These are phyloP conservation scores for Podaxis carcinomalis DNA, from an alignment of 768 basidiomycete species.

Conservation along the genomic window DNA sequence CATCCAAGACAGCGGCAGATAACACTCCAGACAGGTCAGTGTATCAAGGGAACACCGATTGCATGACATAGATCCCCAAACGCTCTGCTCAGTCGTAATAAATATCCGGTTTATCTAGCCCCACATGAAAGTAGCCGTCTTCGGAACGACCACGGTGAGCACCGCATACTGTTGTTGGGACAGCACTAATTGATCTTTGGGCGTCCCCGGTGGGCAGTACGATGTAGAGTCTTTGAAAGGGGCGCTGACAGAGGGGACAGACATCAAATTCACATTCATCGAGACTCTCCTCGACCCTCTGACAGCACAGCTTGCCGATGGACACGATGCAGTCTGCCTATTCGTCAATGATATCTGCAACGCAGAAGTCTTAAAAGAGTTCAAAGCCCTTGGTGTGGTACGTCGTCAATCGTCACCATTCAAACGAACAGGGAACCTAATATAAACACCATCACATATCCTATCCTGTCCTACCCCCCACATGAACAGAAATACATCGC, in stretches of 20 bases:
- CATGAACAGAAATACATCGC: constrained; percentile 32
- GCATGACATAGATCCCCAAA: background rate
- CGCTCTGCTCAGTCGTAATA: background rate
- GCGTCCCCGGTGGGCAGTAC: constrained; percentile 22
- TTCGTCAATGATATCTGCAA: constrained; percentile 42
- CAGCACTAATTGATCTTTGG: background rate
- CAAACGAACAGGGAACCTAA: background rate
- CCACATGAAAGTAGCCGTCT: constrained; percentile 38
- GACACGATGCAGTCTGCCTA: constrained; percentile 35
- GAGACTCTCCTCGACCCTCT: constrained; percentile 32
- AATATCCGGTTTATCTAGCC: no score
- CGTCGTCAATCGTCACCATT: constrained; percentile 5
- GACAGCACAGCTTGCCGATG: constrained; percentile 31
- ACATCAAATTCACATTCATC: constrained; percentile 31
- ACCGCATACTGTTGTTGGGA: background rate
- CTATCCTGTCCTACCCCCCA: no score
- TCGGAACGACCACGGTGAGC: constrained; percentile 32
- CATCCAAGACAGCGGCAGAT: background rate
- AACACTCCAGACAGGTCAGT: background rate
- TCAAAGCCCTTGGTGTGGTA: constrained; percentile 32
- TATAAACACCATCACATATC: background rate
- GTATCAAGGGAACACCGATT: background rate
- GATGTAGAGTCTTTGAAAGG: constrained; percentile 30
- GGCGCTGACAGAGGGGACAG: constrained; percentile 22
- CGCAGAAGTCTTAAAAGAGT: constrained; percentile 26